phyloP scores from a whole-genome alignment of 352 stramenopile species.

The Plasmopara halstedii region DNA sequence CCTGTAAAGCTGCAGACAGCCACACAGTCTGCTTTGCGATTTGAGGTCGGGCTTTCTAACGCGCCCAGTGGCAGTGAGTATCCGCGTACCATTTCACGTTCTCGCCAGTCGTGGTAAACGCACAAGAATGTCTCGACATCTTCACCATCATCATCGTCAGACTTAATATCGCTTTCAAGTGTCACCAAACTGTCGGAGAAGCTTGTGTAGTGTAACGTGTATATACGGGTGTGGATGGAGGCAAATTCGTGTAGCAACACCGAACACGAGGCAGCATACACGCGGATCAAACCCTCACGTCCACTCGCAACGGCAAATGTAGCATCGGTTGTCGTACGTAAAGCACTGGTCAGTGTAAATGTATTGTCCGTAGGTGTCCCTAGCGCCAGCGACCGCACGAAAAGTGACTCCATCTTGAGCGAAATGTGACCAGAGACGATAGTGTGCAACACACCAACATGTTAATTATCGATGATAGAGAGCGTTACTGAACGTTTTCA shows the following conservation, averaged over 20 bases:
- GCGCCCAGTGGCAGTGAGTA: slow-evolving; percentile 79
- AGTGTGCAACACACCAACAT: slow-evolving; percentile 3
- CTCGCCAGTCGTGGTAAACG: slow-evolving; percentile 84
- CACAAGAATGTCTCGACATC: slow-evolving; percentile 77
- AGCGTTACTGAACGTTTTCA: neutral
- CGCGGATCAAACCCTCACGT: slow-evolving; percentile 60
- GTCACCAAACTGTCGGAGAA: slow-evolving; percentile 84
- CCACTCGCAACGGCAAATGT: slow-evolving; percentile 70
- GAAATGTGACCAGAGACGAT: neutral
- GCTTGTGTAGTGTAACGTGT: slow-evolving; percentile 76
- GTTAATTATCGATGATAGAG: neutral
- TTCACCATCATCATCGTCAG: slow-evolving; percentile 15
- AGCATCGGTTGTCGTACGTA: slow-evolving; percentile 49
- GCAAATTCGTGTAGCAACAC: slow-evolving; percentile 76
- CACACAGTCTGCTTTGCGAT: slow-evolving; percentile 54
- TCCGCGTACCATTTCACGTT: slow-evolving; percentile 65
- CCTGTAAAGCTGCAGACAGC: slow-evolving; percentile 81
- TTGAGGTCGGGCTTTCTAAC: slow-evolving; percentile 46
- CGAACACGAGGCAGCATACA: slow-evolving; percentile 71
- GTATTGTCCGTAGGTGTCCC: slow-evolving; percentile 21
- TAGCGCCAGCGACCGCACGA: slow-evolving; percentile 55
- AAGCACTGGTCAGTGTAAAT: slow-evolving; percentile 52
- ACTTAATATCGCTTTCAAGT: slow-evolving; percentile 50
- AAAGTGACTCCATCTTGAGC: slow-evolving; percentile 50
- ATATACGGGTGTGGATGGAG: slow-evolving; percentile 60